These are phyloP conservation scores for Spergularia bocconei DNA, from an alignment of 148 eudicot species.

Conservation along the genomic window DNA sequence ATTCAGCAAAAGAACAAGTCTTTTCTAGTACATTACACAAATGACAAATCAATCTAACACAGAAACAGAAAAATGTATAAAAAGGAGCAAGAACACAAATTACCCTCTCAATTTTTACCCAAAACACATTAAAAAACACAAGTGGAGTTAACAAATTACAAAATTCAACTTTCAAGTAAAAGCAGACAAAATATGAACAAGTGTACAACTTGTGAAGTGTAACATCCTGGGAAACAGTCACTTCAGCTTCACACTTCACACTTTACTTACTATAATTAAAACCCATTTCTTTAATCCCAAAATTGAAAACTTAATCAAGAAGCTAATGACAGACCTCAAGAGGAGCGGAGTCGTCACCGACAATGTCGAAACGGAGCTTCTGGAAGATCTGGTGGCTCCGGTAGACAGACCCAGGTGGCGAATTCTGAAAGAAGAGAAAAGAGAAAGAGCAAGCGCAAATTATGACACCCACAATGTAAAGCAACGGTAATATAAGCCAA, in stretches of 20 bases:
- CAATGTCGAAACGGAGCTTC: conserved; percentile 47
- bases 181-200: too few species aligned
- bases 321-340: conserved; percentile 39
- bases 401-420: conserved; percentile 65
- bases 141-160: not conserved
- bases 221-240: too few species aligned
- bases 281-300: not conserved
- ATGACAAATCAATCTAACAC: too few species aligned
- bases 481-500: conserved; percentile 42
- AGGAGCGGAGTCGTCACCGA: conserved; percentile 39
- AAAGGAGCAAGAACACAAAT: too few species aligned
- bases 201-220: too few species aligned
- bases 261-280: not conserved
- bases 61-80: too few species aligned
- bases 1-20: too few species aligned
- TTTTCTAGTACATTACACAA: too few species aligned
- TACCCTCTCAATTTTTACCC: not conserved
- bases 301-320: not conserved
- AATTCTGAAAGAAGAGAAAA: conserved; percentile 36
- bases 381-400: conserved; percentile 54
- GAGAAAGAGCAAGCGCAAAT: conserved; percentile 52
- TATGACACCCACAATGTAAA: conserved; percentile 54
- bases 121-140: not conserved
- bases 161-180: not conserved
- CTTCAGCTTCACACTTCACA: not conserved